Conservation (phyloP, 1,139 yeast species). For the Sugiyamaella novakii region DNA sequence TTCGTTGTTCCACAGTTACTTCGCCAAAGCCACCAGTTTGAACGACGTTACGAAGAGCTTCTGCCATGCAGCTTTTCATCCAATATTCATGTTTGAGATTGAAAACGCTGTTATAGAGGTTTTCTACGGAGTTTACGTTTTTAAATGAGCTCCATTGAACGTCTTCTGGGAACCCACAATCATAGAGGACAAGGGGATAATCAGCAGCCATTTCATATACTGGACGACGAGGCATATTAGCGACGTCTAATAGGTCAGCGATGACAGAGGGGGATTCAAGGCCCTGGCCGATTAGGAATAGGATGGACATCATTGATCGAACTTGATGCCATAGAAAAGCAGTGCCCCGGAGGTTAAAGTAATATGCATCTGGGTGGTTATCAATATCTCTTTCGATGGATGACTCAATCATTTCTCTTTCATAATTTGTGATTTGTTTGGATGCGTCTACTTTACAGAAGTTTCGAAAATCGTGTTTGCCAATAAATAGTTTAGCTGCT, state of each 20-base stretch:
- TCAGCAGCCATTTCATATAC: conserved; percentile 89
- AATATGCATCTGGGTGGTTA: conserved; percentile 44
- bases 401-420: conserved; percentile 52
- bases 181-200: conserved; percentile 83
- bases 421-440: conserved; percentile 80
- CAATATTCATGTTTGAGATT: conserved; percentile 41
- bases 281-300: conserved; percentile 78
- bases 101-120: conserved; percentile 32
- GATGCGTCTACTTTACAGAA: conserved; percentile 94
- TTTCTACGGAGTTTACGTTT: conserved; percentile 26
- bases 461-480: conserved; percentile 89
- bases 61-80: conserved; percentile 42
- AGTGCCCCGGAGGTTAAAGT: conserved; percentile 78
- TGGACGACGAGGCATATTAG: conserved; percentile 68
- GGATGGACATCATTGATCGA: conserved; percentile 86
- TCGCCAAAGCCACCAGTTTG: conserved; percentile 8
- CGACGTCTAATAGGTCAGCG: conserved; percentile 59
- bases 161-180: conserved; percentile 65
- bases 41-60: conserved; percentile 13
- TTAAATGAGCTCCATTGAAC: conserved; percentile 61
- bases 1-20: not conserved
- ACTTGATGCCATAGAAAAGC: conserved; percentile 99
- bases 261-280: conserved; percentile 65
- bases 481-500: conserved; percentile 68
- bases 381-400: conserved; percentile 32